Percentiles rank a stretch among this genome's conserved stretches.
These are phyloP conservation scores for Mycena citricolor DNA, from an alignment of 1,284 basidiomycete species.

Conservation along the genomic window DNA sequence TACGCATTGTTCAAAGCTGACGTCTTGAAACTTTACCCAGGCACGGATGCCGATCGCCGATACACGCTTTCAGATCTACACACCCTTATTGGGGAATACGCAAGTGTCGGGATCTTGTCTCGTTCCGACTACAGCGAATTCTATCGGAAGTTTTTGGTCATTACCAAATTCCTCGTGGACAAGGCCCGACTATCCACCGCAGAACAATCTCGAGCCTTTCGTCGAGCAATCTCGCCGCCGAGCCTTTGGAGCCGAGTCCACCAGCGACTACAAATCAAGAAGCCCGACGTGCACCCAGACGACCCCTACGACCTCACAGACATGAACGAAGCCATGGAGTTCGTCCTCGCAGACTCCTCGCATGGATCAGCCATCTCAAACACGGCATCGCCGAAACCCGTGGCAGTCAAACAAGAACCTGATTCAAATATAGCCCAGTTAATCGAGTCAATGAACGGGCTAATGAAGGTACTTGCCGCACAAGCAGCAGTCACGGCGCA, in stretches of 20 bases:
- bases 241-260: constrained; percentile 1
- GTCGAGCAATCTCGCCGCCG: constrained; percentile 12
- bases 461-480: constrained; percentile 10
- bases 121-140: constrained; percentile 8
- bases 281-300: constrained; percentile 12
- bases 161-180: constrained; percentile 6
- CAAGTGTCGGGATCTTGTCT: neutral
- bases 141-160: constrained; percentile 11
- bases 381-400: neutral
- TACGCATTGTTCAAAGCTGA: neutral
- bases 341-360: constrained; percentile 1
- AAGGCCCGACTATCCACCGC: constrained; percentile 11
- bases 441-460: constrained; percentile 1
- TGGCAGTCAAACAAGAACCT: constrained; percentile 8
- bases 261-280: constrained; percentile 12
- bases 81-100: constrained; percentile 10
- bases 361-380: neutral
- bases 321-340: constrained; percentile 6
- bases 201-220: constrained; percentile 12
- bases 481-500: constrained; percentile 1
- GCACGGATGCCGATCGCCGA: constrained; percentile 3
- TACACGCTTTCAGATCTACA: constrained; percentile 17
- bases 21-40: neutral
- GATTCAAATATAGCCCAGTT: constrained; percentile 2
- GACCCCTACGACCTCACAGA: constrained; percentile 13